phyloP scores from a whole-genome alignment of 441 rosid genomes.

The Aquilaria agallochum region DNA sequence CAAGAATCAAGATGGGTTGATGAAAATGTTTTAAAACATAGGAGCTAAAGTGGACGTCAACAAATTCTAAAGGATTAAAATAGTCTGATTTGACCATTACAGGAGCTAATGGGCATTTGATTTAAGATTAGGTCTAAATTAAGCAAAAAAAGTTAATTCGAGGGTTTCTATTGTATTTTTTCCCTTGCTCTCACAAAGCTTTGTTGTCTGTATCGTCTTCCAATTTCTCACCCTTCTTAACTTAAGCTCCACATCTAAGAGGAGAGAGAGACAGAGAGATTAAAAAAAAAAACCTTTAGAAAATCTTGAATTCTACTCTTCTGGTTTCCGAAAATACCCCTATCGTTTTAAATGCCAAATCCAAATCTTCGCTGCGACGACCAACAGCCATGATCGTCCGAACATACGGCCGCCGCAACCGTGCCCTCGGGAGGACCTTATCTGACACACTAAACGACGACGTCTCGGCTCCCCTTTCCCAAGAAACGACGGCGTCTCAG shows the following conservation, averaged over 20 bases:
- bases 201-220: not conserved
- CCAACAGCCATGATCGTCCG: slow-evolving; percentile 64
- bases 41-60: too few species aligned
- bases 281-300: not conserved
- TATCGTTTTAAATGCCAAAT: slow-evolving; percentile 22
- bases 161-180: too few species aligned
- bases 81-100: too few species aligned
- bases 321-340: slow-evolving; percentile 36
- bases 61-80: too few species aligned
- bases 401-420: slow-evolving; percentile 90
- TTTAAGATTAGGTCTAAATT: not conserved
- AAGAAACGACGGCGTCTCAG: slow-evolving; percentile 43
- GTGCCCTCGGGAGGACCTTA: slow-evolving; percentile 37
- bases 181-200: too few species aligned
- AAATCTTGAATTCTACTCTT: slow-evolving; percentile 10
- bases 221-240: slow-evolving; percentile 20
- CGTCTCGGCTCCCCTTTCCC: slow-evolving; percentile 42
- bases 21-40: too few species aligned
- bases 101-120: too few species aligned
- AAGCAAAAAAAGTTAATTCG: too few species aligned
- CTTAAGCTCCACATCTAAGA: slow-evolving; percentile 15
- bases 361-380: slow-evolving; percentile 2
- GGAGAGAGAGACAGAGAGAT: slow-evolving; percentile 1
- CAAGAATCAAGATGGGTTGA: too few species aligned
- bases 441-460: slow-evolving; percentile 45